These are phyloP conservation scores for Lachancea kluyveri DNA, from an alignment of 805 yeast genomes.

Conservation along the genomic window DNA sequence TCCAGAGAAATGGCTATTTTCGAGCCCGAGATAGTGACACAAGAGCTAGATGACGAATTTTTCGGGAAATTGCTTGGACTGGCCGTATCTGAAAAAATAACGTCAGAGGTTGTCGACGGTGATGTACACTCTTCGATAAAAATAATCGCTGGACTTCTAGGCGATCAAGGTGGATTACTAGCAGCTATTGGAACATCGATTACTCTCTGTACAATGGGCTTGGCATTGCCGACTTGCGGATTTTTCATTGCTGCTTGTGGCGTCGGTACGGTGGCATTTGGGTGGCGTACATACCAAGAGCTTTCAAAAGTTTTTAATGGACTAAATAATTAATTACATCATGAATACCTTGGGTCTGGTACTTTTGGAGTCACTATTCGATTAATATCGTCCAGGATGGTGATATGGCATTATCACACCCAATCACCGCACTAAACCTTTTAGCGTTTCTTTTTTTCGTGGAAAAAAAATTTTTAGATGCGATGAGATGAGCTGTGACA, in stretches of 20 bases:
- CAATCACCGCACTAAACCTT: no score
- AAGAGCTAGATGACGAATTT: constrained; percentile 1
- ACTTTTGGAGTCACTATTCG: no score
- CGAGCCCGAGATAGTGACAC: neutral
- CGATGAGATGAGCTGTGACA: constrained; percentile 7
- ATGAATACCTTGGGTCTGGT: no score
- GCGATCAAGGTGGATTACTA: constrained; percentile 5
- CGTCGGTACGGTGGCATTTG: constrained; percentile 6
- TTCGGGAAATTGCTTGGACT: constrained; percentile 5
- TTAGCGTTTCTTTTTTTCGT: neutral
- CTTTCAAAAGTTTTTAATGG: constrained; percentile 2
- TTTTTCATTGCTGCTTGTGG: constrained; percentile 4
- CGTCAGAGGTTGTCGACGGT: constrained; percentile 4
- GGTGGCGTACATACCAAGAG: constrained; percentile 3
- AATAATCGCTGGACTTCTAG: constrained; percentile 4
- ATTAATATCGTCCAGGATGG: no score
- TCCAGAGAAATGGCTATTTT: no score
- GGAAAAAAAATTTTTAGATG: constrained; percentile 1
- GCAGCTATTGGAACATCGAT: constrained; percentile 6
- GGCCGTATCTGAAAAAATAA: constrained; percentile 3
- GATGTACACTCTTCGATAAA: constrained; percentile 4
- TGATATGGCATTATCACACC: no score
- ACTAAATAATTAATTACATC: no score
- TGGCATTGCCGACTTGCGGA: constrained; percentile 3
- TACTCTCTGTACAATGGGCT: constrained; percentile 2